Evolutionary conservation across 805 yeast genomes (phyloP).

Genomic region (Gaillardinia entomophila): DNA sequence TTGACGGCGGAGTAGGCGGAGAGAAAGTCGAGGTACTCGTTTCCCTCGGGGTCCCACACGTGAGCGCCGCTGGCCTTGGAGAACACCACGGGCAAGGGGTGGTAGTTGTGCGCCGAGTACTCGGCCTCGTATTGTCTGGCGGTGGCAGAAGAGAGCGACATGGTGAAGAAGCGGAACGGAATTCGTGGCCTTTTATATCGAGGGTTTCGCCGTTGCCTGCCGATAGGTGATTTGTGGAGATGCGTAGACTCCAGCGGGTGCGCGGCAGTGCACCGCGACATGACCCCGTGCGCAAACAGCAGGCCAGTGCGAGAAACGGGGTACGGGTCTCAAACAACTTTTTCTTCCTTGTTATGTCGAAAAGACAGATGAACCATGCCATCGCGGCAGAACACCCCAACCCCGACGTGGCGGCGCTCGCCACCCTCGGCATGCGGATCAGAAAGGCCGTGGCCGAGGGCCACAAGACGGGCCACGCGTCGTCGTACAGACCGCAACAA

Average conservation of each 20-base stretch:
- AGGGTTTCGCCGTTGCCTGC: conserved; percentile 10
- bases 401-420: conserved; percentile 35
- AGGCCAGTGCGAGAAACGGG: conserved; percentile 2
- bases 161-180: conserved; percentile 2
- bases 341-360: conserved; percentile 8
- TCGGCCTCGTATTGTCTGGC: conserved; percentile 66
- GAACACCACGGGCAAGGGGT: conserved; percentile 93
- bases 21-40: conserved; percentile 84
- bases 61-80: conserved; percentile 83
- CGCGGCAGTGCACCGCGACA: conserved; percentile 2
- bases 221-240: conserved; percentile 7
- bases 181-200: conserved; percentile 1
- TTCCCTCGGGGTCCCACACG: conserved; percentile 98
- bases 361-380: conserved; percentile 29
- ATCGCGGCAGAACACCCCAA: conserved; percentile 17
- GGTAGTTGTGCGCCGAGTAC: conserved; percentile 95
- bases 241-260: too few species aligned
- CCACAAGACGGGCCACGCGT: conserved; percentile 21
- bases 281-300: conserved; percentile 2
- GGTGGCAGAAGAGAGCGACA: conserved; percentile 51
- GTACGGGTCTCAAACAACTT: not conserved
- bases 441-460: conserved; percentile 65
- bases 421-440: conserved; percentile 65
- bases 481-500: conserved; percentile 3
- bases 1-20: conserved; percentile 96